Evolutionary conservation across 164 flowering plant species (phyloP).

Genomic region (Tetrastigma voinierianum): DNA sequence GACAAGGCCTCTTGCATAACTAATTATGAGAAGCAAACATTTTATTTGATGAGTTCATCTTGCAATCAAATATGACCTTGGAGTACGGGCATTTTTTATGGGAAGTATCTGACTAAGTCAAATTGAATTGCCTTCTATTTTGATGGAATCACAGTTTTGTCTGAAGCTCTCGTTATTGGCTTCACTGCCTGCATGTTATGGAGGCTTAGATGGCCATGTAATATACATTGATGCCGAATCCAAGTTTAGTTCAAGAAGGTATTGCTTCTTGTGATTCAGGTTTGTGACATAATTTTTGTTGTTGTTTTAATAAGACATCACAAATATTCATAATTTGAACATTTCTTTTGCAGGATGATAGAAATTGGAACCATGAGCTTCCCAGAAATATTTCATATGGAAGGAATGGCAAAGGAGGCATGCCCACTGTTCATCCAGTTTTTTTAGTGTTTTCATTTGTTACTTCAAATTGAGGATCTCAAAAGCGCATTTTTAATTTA

Average conservation of each 20-base stretch:
- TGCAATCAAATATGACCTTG: background rate
- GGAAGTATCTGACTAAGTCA: background rate
- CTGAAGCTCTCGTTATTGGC: conserved; percentile 78
- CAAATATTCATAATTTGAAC: background rate
- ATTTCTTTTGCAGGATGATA: conserved; percentile 48
- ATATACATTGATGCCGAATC: conserved; percentile 82
- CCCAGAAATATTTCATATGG: conserved; percentile 65
- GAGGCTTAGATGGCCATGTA: conserved; percentile 76
- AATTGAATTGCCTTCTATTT: background rate
- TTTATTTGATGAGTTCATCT: too few species aligned
- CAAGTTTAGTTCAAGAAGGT: conserved; percentile 87
- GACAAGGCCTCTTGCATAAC: too few species aligned
- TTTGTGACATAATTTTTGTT: background rate
- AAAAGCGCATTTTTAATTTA: background rate
- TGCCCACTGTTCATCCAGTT: background rate
- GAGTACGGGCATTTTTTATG: background rate
- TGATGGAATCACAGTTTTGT: conserved; percentile 59
- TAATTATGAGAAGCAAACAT: too few species aligned
- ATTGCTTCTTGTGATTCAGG: background rate
- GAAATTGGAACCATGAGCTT: conserved; percentile 79
- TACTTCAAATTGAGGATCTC: background rate
- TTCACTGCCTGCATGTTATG: conserved; percentile 60
- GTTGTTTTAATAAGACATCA: background rate
- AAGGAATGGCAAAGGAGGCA: conserved; percentile 79
- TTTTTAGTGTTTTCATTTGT: background rate